phyloP scores from a whole-genome alignment of 2,329 filamentous ascomycete genomes.

The Cladosporium sp. region DNA sequence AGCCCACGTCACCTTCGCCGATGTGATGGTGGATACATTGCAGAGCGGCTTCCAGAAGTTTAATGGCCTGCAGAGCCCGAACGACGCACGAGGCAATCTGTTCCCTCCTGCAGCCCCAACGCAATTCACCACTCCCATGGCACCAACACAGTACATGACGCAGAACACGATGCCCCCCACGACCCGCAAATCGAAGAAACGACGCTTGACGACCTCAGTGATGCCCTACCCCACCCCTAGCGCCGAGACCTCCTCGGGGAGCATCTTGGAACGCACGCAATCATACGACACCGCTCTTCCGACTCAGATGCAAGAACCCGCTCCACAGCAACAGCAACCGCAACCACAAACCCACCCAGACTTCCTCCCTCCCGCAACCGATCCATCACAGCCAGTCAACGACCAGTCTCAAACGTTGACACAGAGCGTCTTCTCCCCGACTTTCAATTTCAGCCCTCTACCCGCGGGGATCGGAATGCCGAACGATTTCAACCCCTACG shows the following conservation, averaged over 20 bases:
- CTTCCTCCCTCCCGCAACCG: constrained; percentile 4
- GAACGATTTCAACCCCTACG: constrained; percentile 15
- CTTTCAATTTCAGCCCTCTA: constrained; percentile 31
- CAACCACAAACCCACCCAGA: constrained; percentile 9
- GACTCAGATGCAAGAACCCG: constrained; percentile 7
- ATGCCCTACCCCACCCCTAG: constrained; percentile 20
- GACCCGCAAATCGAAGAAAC: constrained; percentile 17
- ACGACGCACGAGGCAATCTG: constrained; percentile 1
- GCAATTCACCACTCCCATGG: constrained; percentile 4
- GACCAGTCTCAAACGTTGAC: constrained; percentile 19
- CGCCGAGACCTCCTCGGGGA: constrained; percentile 4
- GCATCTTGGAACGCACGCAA: constrained; percentile 11
- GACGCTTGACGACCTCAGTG: constrained; percentile 19
- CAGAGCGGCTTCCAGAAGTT: constrained; percentile 24
- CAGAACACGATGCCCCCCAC: constrained; percentile 16
- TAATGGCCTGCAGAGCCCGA: constrained; percentile 42
- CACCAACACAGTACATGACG: constrained; percentile 17
- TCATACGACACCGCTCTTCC: constrained; percentile 11
- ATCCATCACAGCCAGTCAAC: neutral
- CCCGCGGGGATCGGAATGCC: constrained; percentile 14
- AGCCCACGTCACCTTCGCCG: constrained; percentile 64
- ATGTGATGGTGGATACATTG: constrained; percentile 56
- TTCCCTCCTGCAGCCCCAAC: constrained; percentile 1
- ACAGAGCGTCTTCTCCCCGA: constrained; percentile 36
- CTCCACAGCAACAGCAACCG: constrained; percentile 8